Conservation (phyloP, 371 early-diverging fungal genomes). For the Mortierella sp. region DNA sequence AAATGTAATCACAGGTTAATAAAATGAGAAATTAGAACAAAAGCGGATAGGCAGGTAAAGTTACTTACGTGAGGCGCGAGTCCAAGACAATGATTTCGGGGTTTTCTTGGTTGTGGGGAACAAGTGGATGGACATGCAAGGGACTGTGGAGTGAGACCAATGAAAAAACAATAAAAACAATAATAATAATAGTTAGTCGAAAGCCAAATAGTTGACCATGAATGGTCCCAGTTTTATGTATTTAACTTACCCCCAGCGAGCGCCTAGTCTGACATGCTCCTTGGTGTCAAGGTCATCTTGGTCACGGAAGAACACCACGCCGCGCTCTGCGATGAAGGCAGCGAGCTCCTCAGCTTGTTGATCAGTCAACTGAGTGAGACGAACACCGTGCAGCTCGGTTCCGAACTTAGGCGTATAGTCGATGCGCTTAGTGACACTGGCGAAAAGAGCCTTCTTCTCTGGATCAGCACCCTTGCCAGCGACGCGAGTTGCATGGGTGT, state of each 20-base stretch:
- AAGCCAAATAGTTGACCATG: background rate
- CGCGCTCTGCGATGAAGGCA: slow-evolving; percentile 68
- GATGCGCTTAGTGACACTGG: slow-evolving; percentile 68
- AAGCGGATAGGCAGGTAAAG: background rate
- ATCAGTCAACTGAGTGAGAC: slow-evolving; percentile 63
- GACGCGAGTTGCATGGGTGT: slow-evolving; percentile 51
- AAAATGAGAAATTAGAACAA: background rate
- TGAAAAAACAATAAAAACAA: background rate
- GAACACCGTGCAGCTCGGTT: slow-evolving; percentile 77
- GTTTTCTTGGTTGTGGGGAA: slow-evolving; percentile 45
- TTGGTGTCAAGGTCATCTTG: slow-evolving; percentile 66
- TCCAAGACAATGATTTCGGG: slow-evolving; percentile 54
- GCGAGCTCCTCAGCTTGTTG: slow-evolving; percentile 69
- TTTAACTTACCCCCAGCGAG: slow-evolving; percentile 58
- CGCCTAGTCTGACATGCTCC: slow-evolving; percentile 64
- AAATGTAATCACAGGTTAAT: background rate
- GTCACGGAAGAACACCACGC: slow-evolving; percentile 72
- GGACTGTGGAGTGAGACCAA: slow-evolving; percentile 17
- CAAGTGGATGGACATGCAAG: slow-evolving; percentile 69
- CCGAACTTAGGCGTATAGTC: slow-evolving; percentile 75
- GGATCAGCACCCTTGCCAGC: slow-evolving; percentile 68
- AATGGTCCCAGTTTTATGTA: background rate
- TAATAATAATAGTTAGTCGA: background rate
- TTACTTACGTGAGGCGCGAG: slow-evolving; percentile 40
- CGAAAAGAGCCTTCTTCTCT: slow-evolving; percentile 67